Evolutionary conservation across 176 grass and related monocot species (phyloP), one percentile per base, ranked within the genome.

Genomic region (Oryza meyeriana): DNA sequence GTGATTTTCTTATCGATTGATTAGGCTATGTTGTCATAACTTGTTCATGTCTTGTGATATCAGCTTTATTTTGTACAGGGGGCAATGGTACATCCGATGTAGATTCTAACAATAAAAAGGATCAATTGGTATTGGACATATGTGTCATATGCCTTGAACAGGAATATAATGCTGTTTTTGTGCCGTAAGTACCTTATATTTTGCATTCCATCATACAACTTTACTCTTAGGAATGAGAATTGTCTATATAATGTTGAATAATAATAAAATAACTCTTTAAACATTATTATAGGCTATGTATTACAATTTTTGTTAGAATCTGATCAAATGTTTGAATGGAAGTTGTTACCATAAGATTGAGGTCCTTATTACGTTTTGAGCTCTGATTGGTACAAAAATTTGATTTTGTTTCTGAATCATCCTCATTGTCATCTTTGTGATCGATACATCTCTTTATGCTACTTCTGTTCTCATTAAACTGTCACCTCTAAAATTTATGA

Each of bases 111-210:
- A 74, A 30, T 42, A 97, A 90, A 71, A 95, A 88, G 38, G 93
- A 99, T 77, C 82, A 87, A 28, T 80, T 93, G 74, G 73, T 84
- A 36, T 81, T 93, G 35, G 96, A 95, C 74, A 99, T 99, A 85
- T 99, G 96, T 80, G 93, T 95, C 40, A 99, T 99, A 87, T 99
- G 96, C 87, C 96, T 99, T 80, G 96, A 99, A 84, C 93, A 99
- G 68, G 96, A 99, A 75, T 99, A 95, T 32, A 99, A 99, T 87
- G 89, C 91, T 85, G 93, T 94, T 99, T 95, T 99, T 92, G 91
- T 99, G 74, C 93, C 96, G 96, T 99, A 93, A 99, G 93, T 86
- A 83, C 84, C 47, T 31, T 80, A 66, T 36, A 58, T 48, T 79
- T 33, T 28, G 17, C 45, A 76, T 76, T 10, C 67, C 34, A 38